Evolutionary conservation across 202 grass and related monocot genomes (phyloP).

Genomic region (Dendrocalamus latiflorus): DNA sequence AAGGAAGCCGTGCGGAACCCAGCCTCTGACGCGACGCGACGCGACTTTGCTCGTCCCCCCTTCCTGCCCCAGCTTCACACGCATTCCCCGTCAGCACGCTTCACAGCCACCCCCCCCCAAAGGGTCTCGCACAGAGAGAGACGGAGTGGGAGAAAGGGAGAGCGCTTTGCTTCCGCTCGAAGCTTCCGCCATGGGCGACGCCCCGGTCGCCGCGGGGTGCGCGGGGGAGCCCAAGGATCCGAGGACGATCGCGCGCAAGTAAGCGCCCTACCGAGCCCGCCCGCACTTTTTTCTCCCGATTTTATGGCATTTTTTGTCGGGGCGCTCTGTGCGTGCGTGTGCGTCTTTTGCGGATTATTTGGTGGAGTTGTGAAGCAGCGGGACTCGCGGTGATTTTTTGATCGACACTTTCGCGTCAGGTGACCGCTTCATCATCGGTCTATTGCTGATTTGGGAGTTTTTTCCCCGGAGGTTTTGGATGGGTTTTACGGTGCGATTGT

Average conservation of each 20-base stretch:
- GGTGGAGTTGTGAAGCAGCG: neutral
- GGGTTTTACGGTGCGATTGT: conserved; percentile 9
- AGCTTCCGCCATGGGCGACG: conserved; percentile 48
- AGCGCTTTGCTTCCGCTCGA: neutral
- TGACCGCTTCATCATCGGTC: neutral
- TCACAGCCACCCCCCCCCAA: neutral
- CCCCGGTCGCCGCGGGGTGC: neutral
- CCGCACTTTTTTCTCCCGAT: neutral
- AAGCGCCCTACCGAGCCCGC: neutral
- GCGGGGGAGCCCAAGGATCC: conserved; percentile 52
- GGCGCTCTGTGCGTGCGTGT: neutral
- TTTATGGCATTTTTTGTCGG: neutral
- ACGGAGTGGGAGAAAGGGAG: neutral
- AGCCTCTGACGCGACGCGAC: no score
- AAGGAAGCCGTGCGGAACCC: no score
- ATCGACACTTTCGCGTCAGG: neutral
- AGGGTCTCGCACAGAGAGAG: neutral
- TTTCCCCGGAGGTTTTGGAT: conserved; percentile 11
- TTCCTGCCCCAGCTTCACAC: neutral
- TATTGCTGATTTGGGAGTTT: neutral
- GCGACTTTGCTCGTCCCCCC: neutral
- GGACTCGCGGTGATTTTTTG: neutral
- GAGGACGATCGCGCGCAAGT: conserved; percentile 68
- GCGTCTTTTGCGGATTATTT: neutral
- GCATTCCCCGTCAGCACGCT: neutral